These are phyloP conservation scores for Alternaria incomplexa DNA, from an alignment of 2,329 filamentous ascomycete species.

Conservation along the genomic window DNA sequence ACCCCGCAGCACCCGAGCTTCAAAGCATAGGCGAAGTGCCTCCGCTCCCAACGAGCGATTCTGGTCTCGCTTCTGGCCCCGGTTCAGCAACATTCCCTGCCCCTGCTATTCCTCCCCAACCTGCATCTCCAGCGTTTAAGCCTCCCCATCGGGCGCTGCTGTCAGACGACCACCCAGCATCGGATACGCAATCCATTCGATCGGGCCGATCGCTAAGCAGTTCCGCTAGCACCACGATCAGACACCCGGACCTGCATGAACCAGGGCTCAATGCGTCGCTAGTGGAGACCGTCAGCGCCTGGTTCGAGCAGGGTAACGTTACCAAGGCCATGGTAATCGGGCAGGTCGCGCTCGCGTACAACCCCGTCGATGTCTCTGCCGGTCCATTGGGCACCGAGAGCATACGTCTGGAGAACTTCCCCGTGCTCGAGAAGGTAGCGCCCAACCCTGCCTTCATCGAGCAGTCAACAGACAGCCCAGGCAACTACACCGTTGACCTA, in stretches of 20 bases:
- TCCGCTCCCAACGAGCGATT: constrained; percentile 34
- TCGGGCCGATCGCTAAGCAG: constrained; percentile 81
- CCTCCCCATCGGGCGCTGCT: constrained; percentile 42
- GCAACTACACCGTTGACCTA: constrained; percentile 80
- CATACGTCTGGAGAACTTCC: constrained; percentile 86
- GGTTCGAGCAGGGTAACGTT: constrained; percentile 76
- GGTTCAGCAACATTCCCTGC: constrained; percentile 26
- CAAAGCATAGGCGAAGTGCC: constrained; percentile 46
- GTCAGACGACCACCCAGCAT: constrained; percentile 65
- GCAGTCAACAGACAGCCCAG: constrained; percentile 70
- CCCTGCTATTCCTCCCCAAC: constrained; percentile 37
- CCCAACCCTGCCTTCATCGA: constrained; percentile 91
- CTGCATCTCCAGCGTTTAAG: constrained; percentile 46
- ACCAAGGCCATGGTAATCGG: constrained; percentile 78
- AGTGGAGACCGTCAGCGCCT: constrained; percentile 87
- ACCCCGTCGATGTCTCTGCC: constrained; percentile 58
- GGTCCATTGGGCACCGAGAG: constrained; percentile 60
- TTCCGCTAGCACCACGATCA: constrained; percentile 65
- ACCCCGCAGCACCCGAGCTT: constrained; percentile 45
- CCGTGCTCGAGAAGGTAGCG: constrained; percentile 86
- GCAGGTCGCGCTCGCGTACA: constrained; percentile 88
- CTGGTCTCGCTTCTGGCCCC: constrained; percentile 15
- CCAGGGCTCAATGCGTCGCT: constrained; percentile 86
- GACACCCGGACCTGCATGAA: constrained; percentile 80
- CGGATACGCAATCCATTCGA: constrained; percentile 89